These are phyloP conservation scores for Phytophthora megakarya DNA, from an alignment of 352 stramenopile species.

Conservation along the genomic window DNA sequence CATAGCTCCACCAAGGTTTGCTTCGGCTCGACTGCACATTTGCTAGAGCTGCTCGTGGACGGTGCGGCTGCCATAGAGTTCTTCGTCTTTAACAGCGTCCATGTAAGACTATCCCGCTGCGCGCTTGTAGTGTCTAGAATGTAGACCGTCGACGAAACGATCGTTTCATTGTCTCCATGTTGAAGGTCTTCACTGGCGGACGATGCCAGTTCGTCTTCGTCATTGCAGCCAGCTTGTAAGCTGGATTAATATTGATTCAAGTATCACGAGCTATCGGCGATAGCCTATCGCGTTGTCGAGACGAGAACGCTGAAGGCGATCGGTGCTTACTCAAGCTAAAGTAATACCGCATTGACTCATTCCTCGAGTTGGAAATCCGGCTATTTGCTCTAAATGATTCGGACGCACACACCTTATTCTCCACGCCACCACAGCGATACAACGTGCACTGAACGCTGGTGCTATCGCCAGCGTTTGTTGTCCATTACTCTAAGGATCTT, in stretches of 20 bases:
- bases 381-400: conserved; percentile 20
- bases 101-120: conserved; percentile 20
- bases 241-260: conserved; percentile 5
- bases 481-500: no score
- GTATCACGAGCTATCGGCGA: conserved; percentile 5
- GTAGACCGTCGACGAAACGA: background rate
- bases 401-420: background rate
- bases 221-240: conserved; percentile 9
- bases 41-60: conserved; percentile 10
- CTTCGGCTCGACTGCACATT: conserved; percentile 8
- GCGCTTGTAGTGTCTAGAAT: no score
- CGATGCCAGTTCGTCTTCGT: conserved; percentile 6
- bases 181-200: conserved; percentile 1
- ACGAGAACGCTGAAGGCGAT: background rate
- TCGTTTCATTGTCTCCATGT: conserved; percentile 12
- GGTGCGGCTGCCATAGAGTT: conserved; percentile 36
- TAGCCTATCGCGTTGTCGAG: conserved; percentile 1
- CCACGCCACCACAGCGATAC: conserved; percentile 9
- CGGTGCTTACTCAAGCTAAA: background rate
- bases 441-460: conserved; percentile 5
- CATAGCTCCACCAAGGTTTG: background rate
- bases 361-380: background rate
- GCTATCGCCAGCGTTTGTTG: background rate
- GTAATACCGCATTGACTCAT: conserved; percentile 17
- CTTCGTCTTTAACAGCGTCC: conserved; percentile 6